Base-by-base conservation (phyloP, 306 rosid species). In the Begonia peltatifolia region DNA sequence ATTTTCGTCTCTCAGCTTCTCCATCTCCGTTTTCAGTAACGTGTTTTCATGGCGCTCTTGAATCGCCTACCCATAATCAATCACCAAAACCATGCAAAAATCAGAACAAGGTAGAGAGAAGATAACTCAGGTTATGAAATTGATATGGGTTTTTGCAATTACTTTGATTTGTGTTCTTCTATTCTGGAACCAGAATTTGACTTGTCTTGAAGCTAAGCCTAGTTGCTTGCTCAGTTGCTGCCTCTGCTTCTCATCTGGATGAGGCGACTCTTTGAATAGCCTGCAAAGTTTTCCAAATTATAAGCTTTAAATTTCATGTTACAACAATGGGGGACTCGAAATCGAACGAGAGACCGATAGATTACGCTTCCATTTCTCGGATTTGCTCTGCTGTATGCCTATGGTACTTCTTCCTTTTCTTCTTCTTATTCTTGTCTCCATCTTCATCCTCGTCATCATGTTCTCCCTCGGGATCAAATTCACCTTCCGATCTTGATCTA, bases 151-250 rank as follows among this genome's bases (percentile, higher is more conserved):
- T 10, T n/a, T 14, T 10, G 11, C 11, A 14, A 18, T 2, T 60
- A 83, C 99, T 90, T 92, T 92, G 70, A 92, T 86, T 71, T 92
- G 99, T 67, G 99, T 92, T 59, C 99, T 81, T 63, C 99, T 94
- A 68, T 92, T 92, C 68, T 92, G 99, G 66, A 92, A 92, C 99
- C 99, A 92, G 60, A 92, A 92, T 72, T 92, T 92, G 78, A 92
- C 96, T 65, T 92, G 99, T 42, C 96, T 69, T 0, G 99, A 87
- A 56, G 95, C 90, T 54, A 92, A 94, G 54, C 99, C 99, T 65
- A 92, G 44, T 66, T 77, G 82, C 73, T 87, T 92, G 81, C 96
- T 87, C 1, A 92, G 83, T 35, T 86, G 96, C 55, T 87, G 99
- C 60, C 99, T 86, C 60, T 92, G 99, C 66, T 86, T 92, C 79